Percentiles rank a stretch among this genome's conserved stretches.
phyloP scores from a whole-genome alignment of 225 moss, liverwort and hornwort genomes.

The Polytrichum commune region DNA sequence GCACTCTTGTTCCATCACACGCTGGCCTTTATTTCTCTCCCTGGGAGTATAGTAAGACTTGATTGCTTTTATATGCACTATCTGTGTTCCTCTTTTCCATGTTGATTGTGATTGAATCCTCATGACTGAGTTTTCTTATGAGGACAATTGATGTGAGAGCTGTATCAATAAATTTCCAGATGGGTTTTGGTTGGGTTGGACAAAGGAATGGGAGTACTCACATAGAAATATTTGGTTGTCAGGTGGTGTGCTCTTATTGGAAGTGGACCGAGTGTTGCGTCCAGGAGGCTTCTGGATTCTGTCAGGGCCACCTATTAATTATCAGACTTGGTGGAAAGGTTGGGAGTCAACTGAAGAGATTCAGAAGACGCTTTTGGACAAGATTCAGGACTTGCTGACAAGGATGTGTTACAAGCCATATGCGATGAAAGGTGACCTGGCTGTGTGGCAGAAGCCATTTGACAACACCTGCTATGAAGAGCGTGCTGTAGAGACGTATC shows the following conservation, averaged over 20 bases:
- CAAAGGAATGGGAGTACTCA: no score
- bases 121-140: no score
- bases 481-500: slow-evolving; percentile 56
- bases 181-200: no score
- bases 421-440: slow-evolving; percentile 73
- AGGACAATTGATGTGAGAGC: no score
- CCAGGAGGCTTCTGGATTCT: slow-evolving; percentile 98
- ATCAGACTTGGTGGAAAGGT: slow-evolving; percentile 81
- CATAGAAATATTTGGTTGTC: neutral
- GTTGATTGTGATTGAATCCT: no score
- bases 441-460: slow-evolving; percentile 92
- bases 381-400: slow-evolving; percentile 54
- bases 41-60: no score
- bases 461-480: slow-evolving; percentile 78
- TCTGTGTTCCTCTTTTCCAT: no score
- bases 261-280: slow-evolving; percentile 88
- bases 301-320: slow-evolving; percentile 93
- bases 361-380: slow-evolving; percentile 67
- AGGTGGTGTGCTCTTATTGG: slow-evolving; percentile 87
- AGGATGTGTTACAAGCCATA: slow-evolving; percentile 84
- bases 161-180: no score
- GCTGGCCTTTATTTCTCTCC: no score
- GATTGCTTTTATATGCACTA: no score
- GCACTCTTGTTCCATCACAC: no score
- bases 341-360: slow-evolving; percentile 79